Base-by-base conservation (phyloP, 495 filamentous ascomycete species). In the Aspergillus cristatus region DNA sequence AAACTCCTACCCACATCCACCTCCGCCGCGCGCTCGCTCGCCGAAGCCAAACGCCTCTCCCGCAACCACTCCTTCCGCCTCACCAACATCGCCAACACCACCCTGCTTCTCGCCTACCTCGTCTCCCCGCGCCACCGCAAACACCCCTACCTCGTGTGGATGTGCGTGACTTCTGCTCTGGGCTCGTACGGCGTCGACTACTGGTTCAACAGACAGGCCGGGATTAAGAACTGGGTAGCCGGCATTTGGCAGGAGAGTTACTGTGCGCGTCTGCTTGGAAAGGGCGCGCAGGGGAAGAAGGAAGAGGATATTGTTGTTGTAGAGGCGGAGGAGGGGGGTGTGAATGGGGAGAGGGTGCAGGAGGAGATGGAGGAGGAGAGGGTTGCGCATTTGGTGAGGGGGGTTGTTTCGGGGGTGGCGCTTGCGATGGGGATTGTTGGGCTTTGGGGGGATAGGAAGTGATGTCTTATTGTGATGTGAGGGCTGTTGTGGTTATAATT, bases 91-190 rank as follows among this genome's bases (percentile, higher is more conserved):
- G 72, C 82, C 17, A 66, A 68, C 41, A 51, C 68, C 32, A 77
- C 81, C 16, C 73, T 94, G 47, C 58, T 79, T 20, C 70, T 86
- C 41, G 82, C 88, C 18, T 95, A 76, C 59, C 41, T 66, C 24
- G 63, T 89, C 46, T 88, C 85, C 1, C 83, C 85, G 0, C 63
- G 66, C 3, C 72, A 75, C 36, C 68, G 70, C 42, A 75, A 78
- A 42, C 88, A 95, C 54, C 88, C 88, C 0, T 95, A 90, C 53
- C 75, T 95, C 3, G 51, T 95, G 24, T 95, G 86, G 78, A 81
- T 82, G 18, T 69, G 70, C 11, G 50, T 81, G 0, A 43, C 65
- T 10, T 72, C 84, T 28, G 71, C 71, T 5, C 32, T 73, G 7
- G 62, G 66, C 35, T 72, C 76, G 14, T 73, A 68, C n/a, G 57